Conservation (phyloP, 768 basidiomycete species). For the Dentipellis fragilis region DNA sequence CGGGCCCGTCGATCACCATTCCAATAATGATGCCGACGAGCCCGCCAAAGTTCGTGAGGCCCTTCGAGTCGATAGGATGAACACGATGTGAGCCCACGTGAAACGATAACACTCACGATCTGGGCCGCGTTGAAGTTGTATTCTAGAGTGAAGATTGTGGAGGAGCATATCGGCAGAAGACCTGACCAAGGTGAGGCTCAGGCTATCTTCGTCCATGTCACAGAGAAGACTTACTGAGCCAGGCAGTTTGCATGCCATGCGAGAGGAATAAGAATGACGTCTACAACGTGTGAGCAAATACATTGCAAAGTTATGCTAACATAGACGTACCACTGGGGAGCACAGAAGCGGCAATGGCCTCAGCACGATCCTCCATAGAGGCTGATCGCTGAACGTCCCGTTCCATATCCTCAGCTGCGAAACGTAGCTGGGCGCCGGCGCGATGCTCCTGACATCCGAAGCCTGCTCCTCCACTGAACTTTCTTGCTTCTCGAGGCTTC, state of each 20-base stretch:
- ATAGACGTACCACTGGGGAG: slow-evolving; percentile 28
- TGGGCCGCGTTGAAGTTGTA: slow-evolving; percentile 32
- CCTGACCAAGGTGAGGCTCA: slow-evolving; percentile 16
- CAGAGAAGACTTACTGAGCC: slow-evolving; percentile 25
- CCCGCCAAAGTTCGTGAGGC: slow-evolving; percentile 33
- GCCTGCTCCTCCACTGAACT: slow-evolving; percentile 7
- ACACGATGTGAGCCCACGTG: neutral
- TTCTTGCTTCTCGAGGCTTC: slow-evolving; percentile 3
- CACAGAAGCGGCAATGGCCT: slow-evolving; percentile 33
- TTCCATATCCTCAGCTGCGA: slow-evolving; percentile 28
- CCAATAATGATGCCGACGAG: slow-evolving; percentile 33
- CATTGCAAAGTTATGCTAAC: neutral
- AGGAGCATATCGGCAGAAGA: slow-evolving; percentile 32
- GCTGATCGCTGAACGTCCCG: slow-evolving; percentile 27
- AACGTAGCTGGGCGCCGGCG: slow-evolving; percentile 19
- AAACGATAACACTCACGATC: slow-evolving; percentile 15
- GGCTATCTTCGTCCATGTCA: neutral
- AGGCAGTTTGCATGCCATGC: slow-evolving; percentile 34
- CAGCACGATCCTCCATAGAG: slow-evolving; percentile 26
- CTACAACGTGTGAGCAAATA: slow-evolving; percentile 6
- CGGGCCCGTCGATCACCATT: slow-evolving; percentile 25
- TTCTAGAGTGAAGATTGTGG: slow-evolving; percentile 34
- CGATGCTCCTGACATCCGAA: neutral
- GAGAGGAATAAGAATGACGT: slow-evolving; percentile 29
- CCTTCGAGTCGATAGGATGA: slow-evolving; percentile 8